Evolutionary conservation across 345 rosid genomes (phyloP).

Genomic region (Bruguiera sexangula): DNA sequence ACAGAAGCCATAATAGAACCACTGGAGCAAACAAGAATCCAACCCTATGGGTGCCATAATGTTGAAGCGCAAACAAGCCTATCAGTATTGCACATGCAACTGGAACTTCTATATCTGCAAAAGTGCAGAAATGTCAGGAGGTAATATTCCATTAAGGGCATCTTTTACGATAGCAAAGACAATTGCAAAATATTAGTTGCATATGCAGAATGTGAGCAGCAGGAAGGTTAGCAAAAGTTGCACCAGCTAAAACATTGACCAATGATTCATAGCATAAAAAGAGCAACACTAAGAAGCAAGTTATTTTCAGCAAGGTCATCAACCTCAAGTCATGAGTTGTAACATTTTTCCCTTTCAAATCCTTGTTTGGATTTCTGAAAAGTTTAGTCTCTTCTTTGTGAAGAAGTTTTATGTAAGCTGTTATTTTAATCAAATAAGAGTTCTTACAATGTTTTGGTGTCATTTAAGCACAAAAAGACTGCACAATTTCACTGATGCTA

Average conservation of each 20-base stretch:
- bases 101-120: conserved; percentile 79
- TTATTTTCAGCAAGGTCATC: conserved; percentile 1
- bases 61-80: conserved; percentile 84
- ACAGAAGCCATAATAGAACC: conserved; percentile 68
- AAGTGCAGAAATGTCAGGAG: conserved; percentile 6
- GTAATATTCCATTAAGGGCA: conserved; percentile 13
- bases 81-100: conserved; percentile 74
- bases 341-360: neutral
- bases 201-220: too few species aligned
- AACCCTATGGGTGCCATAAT: conserved; percentile 84
- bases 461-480: neutral
- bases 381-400: too few species aligned
- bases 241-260: neutral
- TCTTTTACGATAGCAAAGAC: neutral
- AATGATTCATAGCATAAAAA: neutral
- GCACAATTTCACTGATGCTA: neutral
- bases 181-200: neutral
- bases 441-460: neutral
- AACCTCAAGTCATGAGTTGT: neutral
- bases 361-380: too few species aligned
- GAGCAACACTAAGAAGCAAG: neutral
- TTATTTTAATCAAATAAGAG: neutral
- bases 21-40: conserved; percentile 90
- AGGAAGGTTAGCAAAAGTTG: neutral
- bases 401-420: neutral